Evolutionary conservation across 2,329 filamentous ascomycete genomes (phyloP).

Genomic region (Colletotrichum orbiculare): DNA sequence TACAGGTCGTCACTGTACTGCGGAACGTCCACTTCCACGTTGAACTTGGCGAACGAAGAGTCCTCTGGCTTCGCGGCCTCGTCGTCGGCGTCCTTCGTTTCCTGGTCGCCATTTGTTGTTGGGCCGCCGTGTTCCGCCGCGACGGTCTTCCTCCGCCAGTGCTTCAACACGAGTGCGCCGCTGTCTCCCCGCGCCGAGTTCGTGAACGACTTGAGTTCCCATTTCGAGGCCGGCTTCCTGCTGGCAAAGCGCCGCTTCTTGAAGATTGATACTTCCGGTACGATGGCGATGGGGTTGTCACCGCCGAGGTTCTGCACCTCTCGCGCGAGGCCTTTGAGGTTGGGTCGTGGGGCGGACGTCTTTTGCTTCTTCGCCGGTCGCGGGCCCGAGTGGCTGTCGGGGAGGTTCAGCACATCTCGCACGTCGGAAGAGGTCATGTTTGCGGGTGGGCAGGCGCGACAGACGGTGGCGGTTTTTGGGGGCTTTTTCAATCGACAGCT

Average conservation of each 20-base stretch:
- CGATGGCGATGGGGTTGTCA: constrained; percentile 74
- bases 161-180: constrained; percentile 73
- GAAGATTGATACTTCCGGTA: constrained; percentile 68
- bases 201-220: constrained; percentile 77
- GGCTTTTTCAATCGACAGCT: constrained; percentile 2
- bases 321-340: constrained; percentile 72
- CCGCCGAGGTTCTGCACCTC: constrained; percentile 74
- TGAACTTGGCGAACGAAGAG: constrained; percentile 85
- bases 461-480: constrained; percentile 22
- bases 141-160: constrained; percentile 80
- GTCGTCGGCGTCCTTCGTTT: constrained; percentile 49
- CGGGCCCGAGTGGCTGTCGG: constrained; percentile 61
- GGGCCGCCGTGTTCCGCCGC: constrained; percentile 48
- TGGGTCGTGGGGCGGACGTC: constrained; percentile 67
- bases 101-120: constrained; percentile 38
- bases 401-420: constrained; percentile 88
- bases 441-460: constrained; percentile 36
- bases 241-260: constrained; percentile 68
- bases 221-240: constrained; percentile 67
- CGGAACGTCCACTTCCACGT: constrained; percentile 81
- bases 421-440: constrained; percentile 82
- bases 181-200: constrained; percentile 80
- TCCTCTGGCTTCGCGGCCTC: constrained; percentile 58
- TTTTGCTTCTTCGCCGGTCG: constrained; percentile 82
- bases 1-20: constrained; percentile 92